Conservation (phyloP, 371 early-diverging fungal species). For the Syncephalastrum sp. region DNA sequence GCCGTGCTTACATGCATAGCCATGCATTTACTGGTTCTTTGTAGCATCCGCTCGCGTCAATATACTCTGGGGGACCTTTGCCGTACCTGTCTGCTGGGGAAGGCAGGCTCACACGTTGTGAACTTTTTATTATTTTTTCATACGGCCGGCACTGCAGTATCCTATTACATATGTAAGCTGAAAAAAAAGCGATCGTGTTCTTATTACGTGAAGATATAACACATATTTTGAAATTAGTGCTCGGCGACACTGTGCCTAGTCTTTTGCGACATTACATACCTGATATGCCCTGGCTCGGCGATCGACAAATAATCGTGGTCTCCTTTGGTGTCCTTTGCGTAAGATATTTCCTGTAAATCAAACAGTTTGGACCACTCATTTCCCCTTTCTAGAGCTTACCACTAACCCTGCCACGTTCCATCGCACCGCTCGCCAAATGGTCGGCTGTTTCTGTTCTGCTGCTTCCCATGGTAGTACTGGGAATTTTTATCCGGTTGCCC, state of each 20-base stretch:
- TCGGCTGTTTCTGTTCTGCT: conserved; percentile 47
- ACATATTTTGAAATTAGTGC: conserved; percentile 15
- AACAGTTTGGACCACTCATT: not conserved
- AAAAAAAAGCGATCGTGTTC: not conserved
- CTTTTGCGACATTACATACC: conserved; percentile 30
- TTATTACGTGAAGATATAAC: too few relatives aligned
- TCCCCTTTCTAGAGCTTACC: conserved; percentile 35
- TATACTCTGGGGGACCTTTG: conserved; percentile 18
- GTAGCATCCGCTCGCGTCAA: conserved; percentile 34
- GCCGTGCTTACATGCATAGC: conserved; percentile 45
- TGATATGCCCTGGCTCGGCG: conserved; percentile 10
- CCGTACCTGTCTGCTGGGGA: conserved; percentile 34
- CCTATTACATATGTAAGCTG: conserved; percentile 44
- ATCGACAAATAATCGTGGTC: conserved; percentile 35
- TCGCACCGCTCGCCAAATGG: conserved; percentile 45
- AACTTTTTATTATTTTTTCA: conserved; percentile 51
- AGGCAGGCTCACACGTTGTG: conserved; percentile 32
- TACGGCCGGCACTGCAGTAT: conserved; percentile 49
- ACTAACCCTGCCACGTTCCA: conserved; percentile 48
- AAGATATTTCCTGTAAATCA: conserved; percentile 10
- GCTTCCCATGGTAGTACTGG: conserved; percentile 40
- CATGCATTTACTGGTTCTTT: conserved; percentile 45
- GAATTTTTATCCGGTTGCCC: conserved; percentile 42
- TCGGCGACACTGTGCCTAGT: conserved; percentile 51
- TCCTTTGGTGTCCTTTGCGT: conserved; percentile 36